These are phyloP conservation scores for Parsonsia alboflavescens DNA, from an alignment of 257 asterid species.

Conservation along the genomic window DNA sequence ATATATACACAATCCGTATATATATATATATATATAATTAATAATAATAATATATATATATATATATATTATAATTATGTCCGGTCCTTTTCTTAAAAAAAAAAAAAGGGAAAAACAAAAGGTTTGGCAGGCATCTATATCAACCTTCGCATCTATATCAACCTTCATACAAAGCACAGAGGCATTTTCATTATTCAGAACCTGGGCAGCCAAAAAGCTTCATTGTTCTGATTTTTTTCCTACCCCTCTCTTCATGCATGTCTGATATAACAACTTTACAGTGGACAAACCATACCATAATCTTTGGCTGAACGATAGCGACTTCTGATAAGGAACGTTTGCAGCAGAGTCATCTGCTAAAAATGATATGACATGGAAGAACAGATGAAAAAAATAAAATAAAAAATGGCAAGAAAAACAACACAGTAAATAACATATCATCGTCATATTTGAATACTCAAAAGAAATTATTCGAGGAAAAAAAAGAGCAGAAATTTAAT, in stretches of 20 bases:
- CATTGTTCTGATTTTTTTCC: not conserved
- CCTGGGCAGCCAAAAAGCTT: not conserved
- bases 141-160: not conserved
- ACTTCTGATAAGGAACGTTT: constrained; percentile 1
- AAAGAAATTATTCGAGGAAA: no score
- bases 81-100: no score
- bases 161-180: not conserved
- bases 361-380: no score
- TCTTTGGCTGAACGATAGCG: not conserved
- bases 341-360: not conserved
- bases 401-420: not conserved
- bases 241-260: not conserved
- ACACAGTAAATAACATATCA: not conserved
- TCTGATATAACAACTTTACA: not conserved
- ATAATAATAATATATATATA: no score
- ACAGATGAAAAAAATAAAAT: no score
- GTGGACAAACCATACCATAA: not conserved
- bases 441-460: no score
- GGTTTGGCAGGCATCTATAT: not conserved
- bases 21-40: no score
- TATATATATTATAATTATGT: no score
- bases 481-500: no score
- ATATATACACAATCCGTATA: no score
- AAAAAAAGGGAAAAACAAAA: no score
- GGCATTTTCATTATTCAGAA: not conserved